Evolutionary conservation across 768 basidiomycete species (phyloP), one percentile per base, ranked within the genome.

Genomic region (Rhodosporidiobolus sp.): DNA sequence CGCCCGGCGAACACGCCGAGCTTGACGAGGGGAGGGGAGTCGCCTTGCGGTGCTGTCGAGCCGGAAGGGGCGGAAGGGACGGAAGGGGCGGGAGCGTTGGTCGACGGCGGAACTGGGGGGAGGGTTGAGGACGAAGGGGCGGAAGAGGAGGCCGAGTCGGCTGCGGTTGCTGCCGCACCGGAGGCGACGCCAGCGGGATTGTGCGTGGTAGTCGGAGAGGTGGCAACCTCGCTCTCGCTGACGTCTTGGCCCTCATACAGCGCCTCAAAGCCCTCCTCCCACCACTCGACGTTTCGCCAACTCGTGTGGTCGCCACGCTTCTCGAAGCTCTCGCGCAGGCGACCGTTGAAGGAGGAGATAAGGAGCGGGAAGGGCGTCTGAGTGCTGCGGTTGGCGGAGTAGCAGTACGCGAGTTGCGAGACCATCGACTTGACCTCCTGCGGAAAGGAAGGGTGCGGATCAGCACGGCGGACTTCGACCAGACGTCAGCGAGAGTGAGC

Each of bases 361-460:
- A 94, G 79, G 49, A 98, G 81, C 12, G 84, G 83, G n/a, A 98
- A 91, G 0, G 92, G 89, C 67, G 82, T 84, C 9, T 84, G 79
- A 10, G 92, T 86, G 65, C 85, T 84, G 69, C 92, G 88, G 81
- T 98, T 96, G 63, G 87, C 85, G 78, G 91, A 90, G 82, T 98
- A 96, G 30, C 90, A 88, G 80, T 90, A 96, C n/a, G 88, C 89
- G 60, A 97, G 83, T 81, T 99, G 96, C 35, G 91, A 90, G 67
- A 87, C 87, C 78, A 99, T 85, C 9, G 94, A 97, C 76, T 84
- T 87, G 72, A 96, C 86, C 84, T 98, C 96, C 95, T 98, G 80
- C 54, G 52, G 55, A 72, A 55, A 43, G 11, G 34, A 1, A 30
- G 48, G 26, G 8, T 34, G 46, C 49, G 26, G 10, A 61, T 58